phyloP scores from a whole-genome alignment of 2,329 filamentous ascomycete genomes.

The Alternaria sp. region DNA sequence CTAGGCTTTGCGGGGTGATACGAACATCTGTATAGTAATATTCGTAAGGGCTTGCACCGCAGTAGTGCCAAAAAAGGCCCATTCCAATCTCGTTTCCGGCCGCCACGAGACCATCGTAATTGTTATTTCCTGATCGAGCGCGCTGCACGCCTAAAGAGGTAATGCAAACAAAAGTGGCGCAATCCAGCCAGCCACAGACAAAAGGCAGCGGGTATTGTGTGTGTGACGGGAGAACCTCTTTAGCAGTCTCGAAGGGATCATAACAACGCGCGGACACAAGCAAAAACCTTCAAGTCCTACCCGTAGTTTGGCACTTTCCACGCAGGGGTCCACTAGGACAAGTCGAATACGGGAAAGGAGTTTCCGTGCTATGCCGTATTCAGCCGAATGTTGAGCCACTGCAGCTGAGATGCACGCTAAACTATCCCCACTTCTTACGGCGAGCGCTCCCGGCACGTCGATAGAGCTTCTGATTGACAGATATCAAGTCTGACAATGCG shows the following conservation, averaged over 20 bases:
- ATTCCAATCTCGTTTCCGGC: constrained; percentile 22
- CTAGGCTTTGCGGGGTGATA: neutral
- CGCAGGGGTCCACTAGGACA: neutral
- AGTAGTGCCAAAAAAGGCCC: constrained; percentile 25
- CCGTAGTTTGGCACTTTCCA: neutral
- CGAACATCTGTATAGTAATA: constrained; percentile 27
- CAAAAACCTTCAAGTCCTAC: neutral
- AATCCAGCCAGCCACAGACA: constrained; percentile 1
- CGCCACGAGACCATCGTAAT: constrained; percentile 6
- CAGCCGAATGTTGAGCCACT: neutral
- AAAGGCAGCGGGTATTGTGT: neutral
- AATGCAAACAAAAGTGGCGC: neutral
- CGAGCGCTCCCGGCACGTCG: neutral
- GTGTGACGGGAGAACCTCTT: neutral
- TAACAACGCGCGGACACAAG: constrained; percentile 2
- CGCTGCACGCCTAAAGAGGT: neutral
- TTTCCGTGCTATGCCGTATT: neutral
- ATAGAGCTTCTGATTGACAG: neutral
- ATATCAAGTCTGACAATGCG: neutral
- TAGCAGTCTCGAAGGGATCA: constrained; percentile 4
- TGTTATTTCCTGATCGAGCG: neutral
- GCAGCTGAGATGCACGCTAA: neutral
- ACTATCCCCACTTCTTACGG: neutral
- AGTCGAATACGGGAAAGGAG: constrained; percentile 1
- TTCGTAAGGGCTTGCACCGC: constrained; percentile 22